Percentiles rank a stretch among this genome's conserved stretches.
Evolutionary conservation across 2,329 filamentous ascomycete species (phyloP).

Genomic region (Apiospora sp.): DNA sequence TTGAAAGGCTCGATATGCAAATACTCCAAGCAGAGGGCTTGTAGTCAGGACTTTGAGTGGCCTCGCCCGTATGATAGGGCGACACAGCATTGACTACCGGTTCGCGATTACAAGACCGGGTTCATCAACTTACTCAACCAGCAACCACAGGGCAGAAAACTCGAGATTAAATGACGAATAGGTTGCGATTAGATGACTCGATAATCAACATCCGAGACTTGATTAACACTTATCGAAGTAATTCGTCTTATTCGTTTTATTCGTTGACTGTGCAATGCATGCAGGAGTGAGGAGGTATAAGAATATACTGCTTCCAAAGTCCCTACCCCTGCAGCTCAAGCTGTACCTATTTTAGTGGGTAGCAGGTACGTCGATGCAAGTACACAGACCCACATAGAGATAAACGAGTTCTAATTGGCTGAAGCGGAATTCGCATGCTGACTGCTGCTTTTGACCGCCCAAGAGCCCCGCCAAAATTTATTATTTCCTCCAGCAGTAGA

Average conservation of each 20-base stretch:
- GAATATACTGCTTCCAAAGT: not conserved
- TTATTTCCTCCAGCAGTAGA: constrained; percentile 12
- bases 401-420: not conserved
- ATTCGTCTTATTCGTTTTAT: not conserved
- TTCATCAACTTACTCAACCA: not conserved
- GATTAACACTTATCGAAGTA: not conserved
- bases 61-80: constrained; percentile 19
- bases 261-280: not conserved
- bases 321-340: constrained; percentile 1
- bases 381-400: not conserved
- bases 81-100: constrained; percentile 27
- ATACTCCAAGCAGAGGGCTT: not conserved
- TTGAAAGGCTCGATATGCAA: not conserved
- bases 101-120: constrained; percentile 3
- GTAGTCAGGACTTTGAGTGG: not conserved
- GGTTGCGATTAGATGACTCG: not conserved
- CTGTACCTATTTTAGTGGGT: not conserved
- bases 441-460: constrained; percentile 22
- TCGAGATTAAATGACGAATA: not conserved
- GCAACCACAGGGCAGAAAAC: not conserved
- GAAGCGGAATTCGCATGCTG: not conserved
- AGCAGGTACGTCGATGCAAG: not conserved
- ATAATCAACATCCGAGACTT: not conserved
- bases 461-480: constrained; percentile 26
- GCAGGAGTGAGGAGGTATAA: not conserved